Base-by-base conservation (phyloP, 169 alveolate species). In the Plasmodium vinckei region DNA sequence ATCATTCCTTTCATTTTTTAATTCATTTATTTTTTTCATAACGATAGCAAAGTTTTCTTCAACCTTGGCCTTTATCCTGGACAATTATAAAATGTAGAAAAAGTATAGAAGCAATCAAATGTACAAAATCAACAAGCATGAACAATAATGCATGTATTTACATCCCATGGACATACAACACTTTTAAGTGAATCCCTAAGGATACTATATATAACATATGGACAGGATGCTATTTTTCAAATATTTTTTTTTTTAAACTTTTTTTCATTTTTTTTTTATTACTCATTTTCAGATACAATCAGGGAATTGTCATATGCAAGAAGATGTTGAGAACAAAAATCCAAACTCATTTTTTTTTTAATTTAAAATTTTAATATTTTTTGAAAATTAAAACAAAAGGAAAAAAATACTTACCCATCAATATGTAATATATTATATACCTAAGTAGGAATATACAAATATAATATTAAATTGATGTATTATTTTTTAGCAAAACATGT, bases 291-390 rank as follows among this genome's bases (percentile, higher is more conserved):
- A n/a, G 64, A 49, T 3, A 42, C 15, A 47, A 73, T 46, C 39
- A 73, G 57, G 13, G 87, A 73, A 53, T 73, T 73, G 63, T 73
- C 87, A 73, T 73, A 73, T 9, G 87, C 87, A 42, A 73, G 60
- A 21, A 73, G 87, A 51, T 73, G 87, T 1, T 73, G 87, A 9
- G 87, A 57, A 15, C 87, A 73, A 17, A 73, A 73, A 17, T 73
- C 87, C 33, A 73, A 57, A 23, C 59, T 53, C 87, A 72, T 72
- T 53, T 53, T 72, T 72, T 59, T 21, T 6, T 42, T 25, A 33
- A 33, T 33, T 33, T 33, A 3, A 33, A 33, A 33, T 33, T 33
- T 3, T 54, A 71, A 21, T n/a, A 51, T 2, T 25, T 54, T 27
- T 19, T 3, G 23, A 6, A 72, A 54, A 27, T 12, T 53, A 39